These are phyloP conservation scores for Meripilus lineatus DNA, from an alignment of 1,284 basidiomycete genomes.

Conservation along the genomic window DNA sequence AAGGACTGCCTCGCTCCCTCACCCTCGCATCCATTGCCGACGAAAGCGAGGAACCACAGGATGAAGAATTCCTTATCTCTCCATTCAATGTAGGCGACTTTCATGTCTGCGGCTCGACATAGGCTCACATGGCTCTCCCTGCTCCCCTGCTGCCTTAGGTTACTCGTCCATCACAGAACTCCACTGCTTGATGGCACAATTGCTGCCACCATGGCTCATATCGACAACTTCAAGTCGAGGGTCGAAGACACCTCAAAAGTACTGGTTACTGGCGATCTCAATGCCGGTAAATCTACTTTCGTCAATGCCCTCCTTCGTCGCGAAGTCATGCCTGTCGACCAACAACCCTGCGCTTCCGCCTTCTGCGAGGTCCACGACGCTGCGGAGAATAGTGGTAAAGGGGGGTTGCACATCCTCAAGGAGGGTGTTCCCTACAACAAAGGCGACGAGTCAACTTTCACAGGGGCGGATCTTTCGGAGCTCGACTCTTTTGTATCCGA, in stretches of 20 bases:
- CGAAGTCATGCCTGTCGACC: slow-evolving; percentile 94
- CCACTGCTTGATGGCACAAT: slow-evolving; percentile 92
- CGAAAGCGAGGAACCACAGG: slow-evolving; percentile 30
- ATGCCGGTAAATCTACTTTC: slow-evolving; percentile 98
- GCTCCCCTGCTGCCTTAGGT: slow-evolving; percentile 79
- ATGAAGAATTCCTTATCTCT: slow-evolving; percentile 38
- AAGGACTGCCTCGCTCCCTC: slow-evolving; percentile 48
- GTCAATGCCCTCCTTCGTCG: slow-evolving; percentile 91
- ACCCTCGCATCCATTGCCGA: slow-evolving; percentile 53
- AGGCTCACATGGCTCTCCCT: slow-evolving; percentile 67
- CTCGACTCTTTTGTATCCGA: slow-evolving; percentile 82
- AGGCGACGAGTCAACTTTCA: slow-evolving; percentile 74
- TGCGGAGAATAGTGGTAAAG: slow-evolving; percentile 71
- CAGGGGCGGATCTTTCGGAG: slow-evolving; percentile 69
- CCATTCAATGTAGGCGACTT: slow-evolving; percentile 53
- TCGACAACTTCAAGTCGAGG: slow-evolving; percentile 82
- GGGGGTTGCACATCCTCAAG: slow-evolving; percentile 81
- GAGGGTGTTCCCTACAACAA: slow-evolving; percentile 70
- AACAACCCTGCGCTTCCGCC: slow-evolving; percentile 96
- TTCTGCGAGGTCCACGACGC: slow-evolving; percentile 98
- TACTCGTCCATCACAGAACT: slow-evolving; percentile 86
- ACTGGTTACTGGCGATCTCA: slow-evolving; percentile 98
- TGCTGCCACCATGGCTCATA: slow-evolving; percentile 71
- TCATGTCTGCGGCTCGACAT: slow-evolving; percentile 88
- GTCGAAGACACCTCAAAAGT: slow-evolving; percentile 95